Evolutionary conservation across 768 basidiomycete genomes (phyloP), one percentile per base, ranked within the genome.

Genomic region (Russula olivacea): DNA sequence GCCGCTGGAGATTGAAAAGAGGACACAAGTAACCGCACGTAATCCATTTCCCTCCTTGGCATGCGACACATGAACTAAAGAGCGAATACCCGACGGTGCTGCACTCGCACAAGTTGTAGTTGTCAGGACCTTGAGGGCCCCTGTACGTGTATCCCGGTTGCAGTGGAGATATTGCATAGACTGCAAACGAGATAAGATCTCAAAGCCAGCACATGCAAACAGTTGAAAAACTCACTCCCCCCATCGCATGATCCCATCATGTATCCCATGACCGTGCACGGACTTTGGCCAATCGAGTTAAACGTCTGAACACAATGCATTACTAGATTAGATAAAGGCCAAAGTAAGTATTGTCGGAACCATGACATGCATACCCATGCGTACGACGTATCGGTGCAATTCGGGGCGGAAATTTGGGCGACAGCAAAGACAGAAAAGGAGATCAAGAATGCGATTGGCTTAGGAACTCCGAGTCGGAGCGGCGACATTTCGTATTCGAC

Each of bases 11-110:
- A 10, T 2, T 47, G 14, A 3, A 6, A 5, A 17, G 32, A 19
- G 21, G 10, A 49, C 21, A 23, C 11, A 34, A n/a, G 14, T 7
- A n/a, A 30, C 2, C 47, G 11, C 34, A 60, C 59, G 30, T 17
- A 1, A 6, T 6, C 50, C 43, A 60, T 9, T 1, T 1, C 5
- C 0, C 32, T 9, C 43, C 43, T 17, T 54, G 59, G 17, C 52
- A 60, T 12, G 14, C 52, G 30, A 2, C 28, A n/a, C 59, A 60
- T 1, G 59, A 52, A n/a, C 41, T 40, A 11, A 51, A 4, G 17
- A 59, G 58, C 21, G 58, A 57, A 47, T 57, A 57, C 17, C 10
- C 12, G 17, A 61, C 17, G 11, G 59, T 54, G 51, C 45, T 61
- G 34, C 59, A 61, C 17, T 19, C 2, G 53, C 59, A 61, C 32